Percentiles rank a stretch among this genome's conserved stretches.
These are phyloP conservation scores for Rhodotorula kratochvilovae DNA, from an alignment of 768 basidiomycete genomes.

Conservation along the genomic window DNA sequence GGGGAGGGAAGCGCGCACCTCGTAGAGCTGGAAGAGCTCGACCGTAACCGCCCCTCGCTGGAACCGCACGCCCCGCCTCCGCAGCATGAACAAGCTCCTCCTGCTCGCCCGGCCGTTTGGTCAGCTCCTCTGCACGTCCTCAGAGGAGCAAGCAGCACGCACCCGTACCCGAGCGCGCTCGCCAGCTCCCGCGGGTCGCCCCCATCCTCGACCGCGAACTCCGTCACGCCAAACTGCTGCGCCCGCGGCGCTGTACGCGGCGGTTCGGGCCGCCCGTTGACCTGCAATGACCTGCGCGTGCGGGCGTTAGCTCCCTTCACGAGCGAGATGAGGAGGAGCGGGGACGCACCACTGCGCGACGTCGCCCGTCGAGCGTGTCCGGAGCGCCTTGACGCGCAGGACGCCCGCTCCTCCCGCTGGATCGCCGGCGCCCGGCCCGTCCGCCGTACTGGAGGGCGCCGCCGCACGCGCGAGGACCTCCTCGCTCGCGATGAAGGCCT, in stretches of 20 bases:
- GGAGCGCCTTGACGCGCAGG: constrained; percentile 10
- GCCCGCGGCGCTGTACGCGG: constrained; percentile 7
- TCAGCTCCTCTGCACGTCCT: background rate
- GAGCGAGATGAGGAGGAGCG: background rate
- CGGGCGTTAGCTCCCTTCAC: background rate
- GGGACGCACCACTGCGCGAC: constrained; percentile 14
- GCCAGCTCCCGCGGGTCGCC: constrained; percentile 2
- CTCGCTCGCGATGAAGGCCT: constrained; percentile 13
- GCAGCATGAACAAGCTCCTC: background rate
- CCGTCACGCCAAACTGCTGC: constrained; percentile 21
- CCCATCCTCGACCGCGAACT: constrained; percentile 17
- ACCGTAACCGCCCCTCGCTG: background rate
- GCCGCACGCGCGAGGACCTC: background rate
- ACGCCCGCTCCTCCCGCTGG: background rate
- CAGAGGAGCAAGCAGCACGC: background rate
- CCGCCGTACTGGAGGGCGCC: background rate
- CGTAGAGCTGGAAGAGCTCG: constrained; percentile 1
- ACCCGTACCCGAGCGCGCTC: constrained; percentile 14
- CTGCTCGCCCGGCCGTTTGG: background rate
- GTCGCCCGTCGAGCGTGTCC: background rate
- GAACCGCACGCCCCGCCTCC: background rate
- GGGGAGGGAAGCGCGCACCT: too few species aligned
- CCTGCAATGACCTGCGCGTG: background rate
- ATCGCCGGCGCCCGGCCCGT: background rate
- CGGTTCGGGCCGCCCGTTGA: constrained; percentile 18